Evolutionary conservation across 208 protist genomes (phyloP), one percentile per base, ranked within the genome.

Genomic region (Leishmania guyanensis): DNA sequence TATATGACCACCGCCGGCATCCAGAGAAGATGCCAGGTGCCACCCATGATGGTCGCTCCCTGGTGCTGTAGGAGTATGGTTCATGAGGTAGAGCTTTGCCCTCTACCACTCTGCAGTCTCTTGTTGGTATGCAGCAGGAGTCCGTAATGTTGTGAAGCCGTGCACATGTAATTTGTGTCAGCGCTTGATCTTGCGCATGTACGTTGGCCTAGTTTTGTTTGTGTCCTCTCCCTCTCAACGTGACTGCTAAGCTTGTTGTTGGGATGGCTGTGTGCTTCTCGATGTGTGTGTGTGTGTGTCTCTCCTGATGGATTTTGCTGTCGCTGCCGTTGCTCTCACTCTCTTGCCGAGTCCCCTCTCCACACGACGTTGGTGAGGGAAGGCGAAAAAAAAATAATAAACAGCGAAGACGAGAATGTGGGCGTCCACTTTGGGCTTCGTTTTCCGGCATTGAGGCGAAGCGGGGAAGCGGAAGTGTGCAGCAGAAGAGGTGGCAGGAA

Each of bases 21-120:
- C 91, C 91, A 14, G 90, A 92, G 66, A 92, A 90, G 70, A 80
- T 94, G 54, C 88, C 87, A 26, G 84, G 81, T 58, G 85, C 88
- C 22, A 84, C 91, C 26, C 90, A 97, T 78, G 93, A 97, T 85
- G 93, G 93, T 66, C 91, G 93, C 36, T 97, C 93, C 17, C 75
- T 97, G 68, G 93, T 97, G 77, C 81, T 97, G 54, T 97, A 94
- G 77, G 33, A 39, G 17, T 43, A 3, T 53, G 3, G 12, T 46
- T 50, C 16, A 17, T 22, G 71, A 12, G 16, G 71, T 9, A 36
- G 50, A 12, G 26, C 48, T 17, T 43, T 9, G 51, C 36, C 29
- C 12, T 17, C 12, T n/a, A 12, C 0, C 14, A 43, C 50, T 36
- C 14, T 26, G 71, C 26, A 1, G 71, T 2, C 9, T 46, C 50